Evolutionary conservation across 768 basidiomycete species (phyloP), one percentile per base, ranked within the genome.

Genomic region (Mycena pura): DNA sequence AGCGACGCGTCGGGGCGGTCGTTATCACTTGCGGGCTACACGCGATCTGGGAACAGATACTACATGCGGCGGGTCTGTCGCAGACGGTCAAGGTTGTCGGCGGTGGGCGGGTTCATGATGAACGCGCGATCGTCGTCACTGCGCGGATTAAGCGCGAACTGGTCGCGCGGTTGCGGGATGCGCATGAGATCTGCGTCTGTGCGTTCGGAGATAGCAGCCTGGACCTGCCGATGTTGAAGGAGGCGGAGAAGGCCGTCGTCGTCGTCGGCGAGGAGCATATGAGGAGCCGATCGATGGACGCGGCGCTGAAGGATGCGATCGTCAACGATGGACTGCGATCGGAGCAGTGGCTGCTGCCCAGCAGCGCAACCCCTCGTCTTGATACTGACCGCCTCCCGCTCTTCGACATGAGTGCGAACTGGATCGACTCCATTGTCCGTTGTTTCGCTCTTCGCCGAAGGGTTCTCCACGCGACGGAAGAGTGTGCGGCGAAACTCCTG

Each of bases 161-260:
- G 32, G 67, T 69, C 19, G 49, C 66, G 9, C 64, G 67, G 8
- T 25, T 71, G 43, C 55, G 56, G 50, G 54, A 68, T 28, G 38
- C 45, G 3, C 67, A 71, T 48, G 40, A 52, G 13, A 64, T 52
- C 49, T 61, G 51, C 60, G 68, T 67, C 41, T 66, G 62, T 17
- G 70, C 63, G 17, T 69, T 71, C 48, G 70, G 70, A 24, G 70
- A 71, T 52, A 71, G 70, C 43, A 43, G 43, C 11, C 48, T 71
- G 34, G 70, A 71, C 56, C 24, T 71, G 38, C 64, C 64, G 8
- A 71, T 71, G 70, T 38, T 71, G 53, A 63, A 63, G 47, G 67
- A 64, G 55, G 70, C 68, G 24, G 57, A 64, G 54, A 47, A 53
- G 41, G 68, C 69, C 17, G 6, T 70, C 28, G 63, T 70, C 24